phyloP scores from a whole-genome alignment of 257 asterid genomes.

The Primulina huaijiensis region DNA sequence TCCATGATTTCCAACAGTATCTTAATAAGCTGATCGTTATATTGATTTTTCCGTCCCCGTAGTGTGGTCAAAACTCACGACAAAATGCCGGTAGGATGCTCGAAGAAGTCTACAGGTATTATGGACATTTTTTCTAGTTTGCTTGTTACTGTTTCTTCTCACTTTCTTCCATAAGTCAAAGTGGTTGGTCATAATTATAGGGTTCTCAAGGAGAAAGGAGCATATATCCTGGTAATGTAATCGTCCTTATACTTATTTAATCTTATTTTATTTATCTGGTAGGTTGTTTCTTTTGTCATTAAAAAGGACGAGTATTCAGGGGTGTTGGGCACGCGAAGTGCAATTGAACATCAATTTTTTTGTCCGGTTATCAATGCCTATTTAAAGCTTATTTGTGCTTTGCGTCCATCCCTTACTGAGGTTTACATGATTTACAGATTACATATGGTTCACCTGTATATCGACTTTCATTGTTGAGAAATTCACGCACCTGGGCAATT shows the following conservation, averaged over 20 bases:
- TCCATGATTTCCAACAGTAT: background rate
- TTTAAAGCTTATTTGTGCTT: constrained; percentile 21
- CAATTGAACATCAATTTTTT: constrained; percentile 10
- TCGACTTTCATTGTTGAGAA: constrained; percentile 55
- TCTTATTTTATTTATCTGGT: background rate
- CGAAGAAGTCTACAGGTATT: constrained; percentile 62
- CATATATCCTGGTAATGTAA: constrained; percentile 58
- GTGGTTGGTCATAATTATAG: constrained; percentile 70
- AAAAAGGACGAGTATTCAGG: constrained; percentile 4
- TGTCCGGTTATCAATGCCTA: constrained; percentile 5
- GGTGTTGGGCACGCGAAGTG: constrained; percentile 12
- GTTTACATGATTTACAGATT: constrained; percentile 42
- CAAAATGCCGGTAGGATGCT: constrained; percentile 73
- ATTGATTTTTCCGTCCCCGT: constrained; percentile 22
- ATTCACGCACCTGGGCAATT: constrained; percentile 47
- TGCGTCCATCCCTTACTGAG: constrained; percentile 14
- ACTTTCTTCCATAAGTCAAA: constrained; percentile 48
- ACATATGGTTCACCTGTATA: constrained; percentile 73
- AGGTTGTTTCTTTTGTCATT: constrained; percentile 1
- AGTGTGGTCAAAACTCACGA: constrained; percentile 63
- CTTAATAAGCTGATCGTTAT: background rate
- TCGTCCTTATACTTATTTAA: constrained; percentile 15
- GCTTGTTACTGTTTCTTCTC: constrained; percentile 34
- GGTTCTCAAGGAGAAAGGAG: constrained; percentile 83
- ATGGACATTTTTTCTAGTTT: constrained; percentile 24